Percentiles rank a stretch among this genome's conserved stretches.
These are phyloP conservation scores for Candida gigantensis DNA, from an alignment of 1,139 yeast genomes.

Conservation along the genomic window DNA sequence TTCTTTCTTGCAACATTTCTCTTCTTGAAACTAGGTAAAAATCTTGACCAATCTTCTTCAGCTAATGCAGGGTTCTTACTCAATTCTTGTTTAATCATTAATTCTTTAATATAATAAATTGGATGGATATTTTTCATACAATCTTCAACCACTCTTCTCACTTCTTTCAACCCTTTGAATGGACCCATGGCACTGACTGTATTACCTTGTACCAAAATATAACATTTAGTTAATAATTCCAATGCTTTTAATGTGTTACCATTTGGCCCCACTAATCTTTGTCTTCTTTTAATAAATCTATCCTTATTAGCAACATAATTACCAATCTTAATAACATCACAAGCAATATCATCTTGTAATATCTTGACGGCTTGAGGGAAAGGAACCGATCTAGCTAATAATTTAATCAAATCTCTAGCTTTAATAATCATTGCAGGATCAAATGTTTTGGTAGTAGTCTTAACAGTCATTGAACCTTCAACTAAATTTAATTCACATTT, in stretches of 20 bases:
- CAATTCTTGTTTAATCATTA: conserved; percentile 95
- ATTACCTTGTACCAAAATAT: conserved; percentile 94
- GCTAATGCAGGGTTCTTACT: conserved; percentile 95
- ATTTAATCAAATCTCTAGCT: conserved; percentile 91
- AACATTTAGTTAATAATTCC: conserved; percentile 89
- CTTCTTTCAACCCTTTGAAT: conserved; percentile 86
- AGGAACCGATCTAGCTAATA: conserved; percentile 94
- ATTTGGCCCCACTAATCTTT: conserved; percentile 92
- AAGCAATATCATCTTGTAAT: conserved; percentile 87
- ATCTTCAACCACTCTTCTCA: conserved; percentile 93
- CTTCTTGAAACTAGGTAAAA: conserved; percentile 95
- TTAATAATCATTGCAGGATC: conserved; percentile 94
- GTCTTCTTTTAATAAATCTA: conserved; percentile 92
- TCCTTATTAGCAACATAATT: conserved; percentile 87
- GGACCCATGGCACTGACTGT: conserved; percentile 99
- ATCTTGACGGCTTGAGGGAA: conserved; percentile 94
- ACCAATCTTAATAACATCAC: conserved; percentile 96
- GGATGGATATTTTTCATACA: conserved; percentile 98
- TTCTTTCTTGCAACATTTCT: conserved; percentile 93
- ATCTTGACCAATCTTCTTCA: conserved; percentile 95
- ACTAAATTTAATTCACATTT: conserved; percentile 85
- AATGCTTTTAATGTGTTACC: conserved; percentile 96
- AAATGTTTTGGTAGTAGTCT: conserved; percentile 90
- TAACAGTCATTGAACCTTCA: conserved; percentile 97
- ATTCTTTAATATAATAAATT: conserved; percentile 91